Conservation (phyloP, 768 basidiomycete genomes). For the Dentipellis sp. region DNA sequence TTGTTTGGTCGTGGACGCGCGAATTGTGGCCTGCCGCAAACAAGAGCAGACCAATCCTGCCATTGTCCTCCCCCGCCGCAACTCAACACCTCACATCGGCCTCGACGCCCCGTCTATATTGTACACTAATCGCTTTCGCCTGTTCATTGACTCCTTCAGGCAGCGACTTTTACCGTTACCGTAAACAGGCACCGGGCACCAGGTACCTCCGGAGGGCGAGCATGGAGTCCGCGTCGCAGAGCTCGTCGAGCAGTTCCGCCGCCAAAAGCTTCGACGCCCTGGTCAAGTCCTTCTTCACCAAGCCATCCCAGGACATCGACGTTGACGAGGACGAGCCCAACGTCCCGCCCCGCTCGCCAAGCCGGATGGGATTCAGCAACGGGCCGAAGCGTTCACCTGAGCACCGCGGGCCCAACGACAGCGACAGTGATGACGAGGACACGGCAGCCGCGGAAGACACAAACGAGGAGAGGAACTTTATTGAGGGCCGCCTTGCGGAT, state of each 20-base stretch:
- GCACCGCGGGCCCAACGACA: not conserved
- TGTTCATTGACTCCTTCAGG: too few species aligned
- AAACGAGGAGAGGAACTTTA: not conserved
- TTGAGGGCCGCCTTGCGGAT: slow-evolving; percentile 3
- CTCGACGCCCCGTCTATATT: too few species aligned
- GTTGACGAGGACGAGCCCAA: slow-evolving; percentile 5
- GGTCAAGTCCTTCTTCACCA: slow-evolving; percentile 14
- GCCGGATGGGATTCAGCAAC: slow-evolving; percentile 11
- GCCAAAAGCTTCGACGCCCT: slow-evolving; percentile 8
- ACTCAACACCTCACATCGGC: too few species aligned
- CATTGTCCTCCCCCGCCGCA: too few species aligned
- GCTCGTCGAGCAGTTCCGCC: not conserved
- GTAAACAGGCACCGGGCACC: too few species aligned
- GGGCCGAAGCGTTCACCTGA: not conserved
- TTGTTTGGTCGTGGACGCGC: too few species aligned
- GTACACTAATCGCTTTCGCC: too few species aligned
- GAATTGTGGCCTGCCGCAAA: too few species aligned
- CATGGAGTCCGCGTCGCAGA: not conserved
- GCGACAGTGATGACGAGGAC: not conserved
- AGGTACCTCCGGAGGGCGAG: too few species aligned
- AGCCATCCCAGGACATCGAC: slow-evolving; percentile 1
- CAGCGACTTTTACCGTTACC: too few species aligned
- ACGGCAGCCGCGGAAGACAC: not conserved
- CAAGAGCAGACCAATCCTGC: too few species aligned
- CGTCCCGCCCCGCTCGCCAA: slow-evolving; percentile 12